Percentiles rank a stretch among this genome's conserved stretches.
Conservation (phyloP, 73 alveolate genomes). For the Blepharisma japonicum region DNA sequence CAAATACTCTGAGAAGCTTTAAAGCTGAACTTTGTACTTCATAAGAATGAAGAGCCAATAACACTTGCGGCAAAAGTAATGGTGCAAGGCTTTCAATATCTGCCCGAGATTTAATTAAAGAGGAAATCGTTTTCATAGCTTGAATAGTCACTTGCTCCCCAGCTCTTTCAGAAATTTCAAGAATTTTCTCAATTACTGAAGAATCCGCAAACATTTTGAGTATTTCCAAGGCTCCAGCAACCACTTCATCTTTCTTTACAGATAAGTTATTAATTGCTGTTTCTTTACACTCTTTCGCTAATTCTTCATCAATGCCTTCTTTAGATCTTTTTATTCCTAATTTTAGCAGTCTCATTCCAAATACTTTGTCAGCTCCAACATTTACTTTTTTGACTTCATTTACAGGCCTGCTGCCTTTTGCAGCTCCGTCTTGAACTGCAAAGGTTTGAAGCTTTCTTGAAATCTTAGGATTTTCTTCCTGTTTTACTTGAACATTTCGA, state of each 20-base stretch:
- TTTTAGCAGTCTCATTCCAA: neutral
- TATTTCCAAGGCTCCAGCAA: constrained; percentile 11
- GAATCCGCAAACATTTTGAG: neutral
- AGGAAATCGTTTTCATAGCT: constrained; percentile 15
- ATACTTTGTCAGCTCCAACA: neutral
- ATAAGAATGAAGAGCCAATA: neutral
- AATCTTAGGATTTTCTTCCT: neutral
- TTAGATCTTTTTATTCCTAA: constrained; percentile 7
- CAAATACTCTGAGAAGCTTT: neutral
- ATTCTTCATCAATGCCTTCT: constrained; percentile 10
- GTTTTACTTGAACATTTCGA: neutral
- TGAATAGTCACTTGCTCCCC: constrained; percentile 13
- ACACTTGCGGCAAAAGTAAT: neutral
- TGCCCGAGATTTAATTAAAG: neutral
- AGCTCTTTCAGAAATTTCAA: constrained; percentile 22
- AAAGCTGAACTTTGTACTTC: constrained; percentile 18
- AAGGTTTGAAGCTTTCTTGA: neutral
- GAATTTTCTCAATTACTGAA: neutral
- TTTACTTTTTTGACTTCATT: neutral
- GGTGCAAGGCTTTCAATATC: constrained; percentile 2
- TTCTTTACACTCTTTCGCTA: neutral
- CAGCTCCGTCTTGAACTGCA: constrained; percentile 20
- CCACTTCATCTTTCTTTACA: constrained; percentile 2
- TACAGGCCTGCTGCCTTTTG: constrained; percentile 1
- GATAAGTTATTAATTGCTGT: neutral